A percentile compares a stretch with the other conserved stretches of the same genome.
Conservation (phyloP, 192 early-diverging fungal species). For the Haplosporangium gracile region DNA sequence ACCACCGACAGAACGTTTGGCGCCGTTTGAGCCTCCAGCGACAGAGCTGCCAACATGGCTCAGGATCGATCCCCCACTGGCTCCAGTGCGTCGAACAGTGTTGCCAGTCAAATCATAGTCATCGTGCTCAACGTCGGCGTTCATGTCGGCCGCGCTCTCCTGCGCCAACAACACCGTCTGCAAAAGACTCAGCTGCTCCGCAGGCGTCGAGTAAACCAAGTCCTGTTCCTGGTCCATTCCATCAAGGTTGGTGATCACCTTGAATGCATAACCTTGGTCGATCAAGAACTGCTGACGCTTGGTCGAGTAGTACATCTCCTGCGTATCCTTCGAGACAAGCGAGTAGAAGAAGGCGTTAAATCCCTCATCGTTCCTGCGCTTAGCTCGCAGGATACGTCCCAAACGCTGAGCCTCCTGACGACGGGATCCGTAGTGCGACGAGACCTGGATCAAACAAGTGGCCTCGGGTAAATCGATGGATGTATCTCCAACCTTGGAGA, state of each 20-base stretch:
- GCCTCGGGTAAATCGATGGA: constrained; percentile 99
- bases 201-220: constrained; percentile 79
- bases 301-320: constrained; percentile 98
- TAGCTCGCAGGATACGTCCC: constrained; percentile 94
- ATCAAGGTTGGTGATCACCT: constrained; percentile 96
- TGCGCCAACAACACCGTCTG: constrained; percentile 84
- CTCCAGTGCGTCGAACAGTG: constrained; percentile 56
- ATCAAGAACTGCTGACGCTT: constrained; percentile 99
- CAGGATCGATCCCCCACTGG: constrained; percentile 53
- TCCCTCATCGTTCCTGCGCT: constrained; percentile 91
- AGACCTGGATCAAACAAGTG: constrained; percentile 98
- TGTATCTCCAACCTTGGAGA: constrained; percentile 98
- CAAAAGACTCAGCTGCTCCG: constrained; percentile 87
- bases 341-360: constrained; percentile 99
- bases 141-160: constrained; percentile 68
- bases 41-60: constrained; percentile 59
- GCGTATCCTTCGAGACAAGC: constrained; percentile 97
- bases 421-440: constrained; percentile 97
- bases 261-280: constrained; percentile 99
- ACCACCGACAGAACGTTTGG: constrained; percentile 69
- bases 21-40: constrained; percentile 55
- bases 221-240: constrained; percentile 87
- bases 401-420: constrained; percentile 99
- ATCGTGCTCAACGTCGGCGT: constrained; percentile 74
- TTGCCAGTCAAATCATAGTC: constrained; percentile 69